Evolutionary conservation across 2,329 filamentous ascomycete genomes (phyloP), one percentile per base, ranked within the genome.

Genomic region (Eutypella sp.): DNA sequence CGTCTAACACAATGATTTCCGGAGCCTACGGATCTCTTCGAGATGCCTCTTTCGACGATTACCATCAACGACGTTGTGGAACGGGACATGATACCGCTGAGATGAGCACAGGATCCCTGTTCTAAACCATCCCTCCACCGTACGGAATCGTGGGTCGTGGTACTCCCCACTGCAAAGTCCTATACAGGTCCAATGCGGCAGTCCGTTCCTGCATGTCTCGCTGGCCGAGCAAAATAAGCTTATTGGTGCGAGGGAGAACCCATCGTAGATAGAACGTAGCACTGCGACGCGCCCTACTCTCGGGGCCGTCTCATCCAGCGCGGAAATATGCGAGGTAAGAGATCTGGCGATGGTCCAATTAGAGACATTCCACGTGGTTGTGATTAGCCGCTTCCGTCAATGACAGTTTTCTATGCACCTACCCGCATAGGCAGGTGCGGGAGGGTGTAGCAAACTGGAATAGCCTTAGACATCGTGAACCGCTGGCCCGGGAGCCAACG

Each of bases 361-460:
- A 33, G 29, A 33, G 13, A 29, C 25, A 11, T 6, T 37, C 34
- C 18, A 15, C 9, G 11, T 22, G 20, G 36, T 33, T 15, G 10
- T 15, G n/a, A 19, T 15, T 23, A 15, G 36, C 11, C 2, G 36
- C 11, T 37, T 39, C n/a, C 13, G 19, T 13, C 19, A 13, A 11
- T 15, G 36, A n/a, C 36, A 39, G 36, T 20, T 11, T 24, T 33
- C 29, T 22, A 39, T 15, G 20, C 2, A 39, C 36, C 36, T 39
- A 39, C 36, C 36, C 15, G 5, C 19, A 39, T 39, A 39, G 36
- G 36, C 36, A 39, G 19, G 36, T 39, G 23, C 18, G 2, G 19
- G 22, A n/a, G 11, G 20, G 20, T 19, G 2, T 10, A 5, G 10
- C 19, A 39, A 61, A 67, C 0, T 67, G 55, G 15, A n/a, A 33